Conservation (phyloP, 805 yeast genomes). For the Jamesozyma piceae region DNA sequence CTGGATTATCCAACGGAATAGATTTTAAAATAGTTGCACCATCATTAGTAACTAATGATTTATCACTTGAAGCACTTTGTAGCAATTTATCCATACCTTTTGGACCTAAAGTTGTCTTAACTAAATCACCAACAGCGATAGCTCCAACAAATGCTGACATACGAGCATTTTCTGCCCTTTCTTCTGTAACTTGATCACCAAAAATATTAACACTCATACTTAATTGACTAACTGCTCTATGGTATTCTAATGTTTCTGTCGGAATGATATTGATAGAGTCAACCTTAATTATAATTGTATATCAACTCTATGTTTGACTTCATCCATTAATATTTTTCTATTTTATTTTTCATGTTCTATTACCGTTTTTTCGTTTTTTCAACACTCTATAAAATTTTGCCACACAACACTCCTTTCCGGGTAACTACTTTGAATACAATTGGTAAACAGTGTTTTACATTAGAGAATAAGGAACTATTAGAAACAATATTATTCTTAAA, state of each 20-base stretch:
- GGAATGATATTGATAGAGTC: no score
- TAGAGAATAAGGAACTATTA: no score
- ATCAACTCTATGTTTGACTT: no score
- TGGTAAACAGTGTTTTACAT: no score
- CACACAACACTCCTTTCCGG: not conserved
- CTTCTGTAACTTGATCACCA: constrained; percentile 96
- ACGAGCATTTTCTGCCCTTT: constrained; percentile 96
- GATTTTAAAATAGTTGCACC: constrained; percentile 95
- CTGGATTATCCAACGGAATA: constrained; percentile 93
- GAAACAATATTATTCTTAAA: no score
- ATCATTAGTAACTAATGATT: constrained; percentile 83
- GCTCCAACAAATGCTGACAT: constrained; percentile 96
- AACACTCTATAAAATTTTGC: not conserved
- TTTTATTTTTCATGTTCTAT: not conserved
- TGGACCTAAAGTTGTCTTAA: constrained; percentile 90
- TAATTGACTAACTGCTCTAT: not conserved
- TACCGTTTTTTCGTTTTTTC: not conserved
- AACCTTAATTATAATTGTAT: no score
- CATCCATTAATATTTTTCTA: not conserved
- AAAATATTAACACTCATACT: constrained; percentile 69
- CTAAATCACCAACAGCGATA: constrained; percentile 96
- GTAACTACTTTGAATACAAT: no score
- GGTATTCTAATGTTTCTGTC: no score
- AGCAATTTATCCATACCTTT: constrained; percentile 97
- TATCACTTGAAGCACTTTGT: constrained; percentile 75